These are phyloP conservation scores for Stentor coeruleus DNA, from an alignment of 73 alveolate genomes.

Conservation along the genomic window DNA sequence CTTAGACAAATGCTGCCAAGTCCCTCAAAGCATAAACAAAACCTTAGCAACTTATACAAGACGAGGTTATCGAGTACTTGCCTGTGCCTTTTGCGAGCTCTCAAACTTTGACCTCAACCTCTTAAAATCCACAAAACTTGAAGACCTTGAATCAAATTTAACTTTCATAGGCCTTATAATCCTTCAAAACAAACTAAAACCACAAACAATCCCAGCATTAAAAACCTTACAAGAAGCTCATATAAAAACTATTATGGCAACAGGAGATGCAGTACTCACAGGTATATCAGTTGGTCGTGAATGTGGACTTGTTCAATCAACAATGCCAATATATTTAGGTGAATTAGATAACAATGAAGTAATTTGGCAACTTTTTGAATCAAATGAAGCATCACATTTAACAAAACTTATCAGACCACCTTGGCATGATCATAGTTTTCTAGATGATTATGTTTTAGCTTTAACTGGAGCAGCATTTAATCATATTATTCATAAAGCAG, in stretches of 20 bases:
- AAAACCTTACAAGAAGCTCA: conserved; percentile 66
- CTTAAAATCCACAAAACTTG: conserved; percentile 61
- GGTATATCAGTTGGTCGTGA: conserved; percentile 92
- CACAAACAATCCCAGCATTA: conserved; percentile 62
- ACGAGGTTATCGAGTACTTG: conserved; percentile 23
- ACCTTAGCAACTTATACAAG: conserved; percentile 3
- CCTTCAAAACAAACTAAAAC: conserved; percentile 86
- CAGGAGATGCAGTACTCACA: conserved; percentile 95
- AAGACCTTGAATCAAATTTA: conserved; percentile 77
- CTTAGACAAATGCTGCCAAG: conserved; percentile 62
- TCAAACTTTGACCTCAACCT: not conserved
- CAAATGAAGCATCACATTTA: not conserved
- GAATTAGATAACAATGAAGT: conserved; percentile 62
- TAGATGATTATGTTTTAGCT: not conserved
- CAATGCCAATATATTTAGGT: conserved; percentile 70
- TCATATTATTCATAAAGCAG: not conserved
- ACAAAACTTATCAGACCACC: conserved; percentile 3
- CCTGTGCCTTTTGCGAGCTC: conserved; percentile 15
- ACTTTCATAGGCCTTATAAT: conserved; percentile 88
- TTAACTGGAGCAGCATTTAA: not conserved
- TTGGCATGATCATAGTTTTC: not conserved
- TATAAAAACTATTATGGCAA: conserved; percentile 88
- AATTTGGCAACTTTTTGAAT: conserved; percentile 21
- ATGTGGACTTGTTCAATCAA: conserved; percentile 72
- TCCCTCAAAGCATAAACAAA: not conserved